Base-by-base conservation (phyloP, 176 grass and related monocot genomes). In the Neostapfia colusana region DNA sequence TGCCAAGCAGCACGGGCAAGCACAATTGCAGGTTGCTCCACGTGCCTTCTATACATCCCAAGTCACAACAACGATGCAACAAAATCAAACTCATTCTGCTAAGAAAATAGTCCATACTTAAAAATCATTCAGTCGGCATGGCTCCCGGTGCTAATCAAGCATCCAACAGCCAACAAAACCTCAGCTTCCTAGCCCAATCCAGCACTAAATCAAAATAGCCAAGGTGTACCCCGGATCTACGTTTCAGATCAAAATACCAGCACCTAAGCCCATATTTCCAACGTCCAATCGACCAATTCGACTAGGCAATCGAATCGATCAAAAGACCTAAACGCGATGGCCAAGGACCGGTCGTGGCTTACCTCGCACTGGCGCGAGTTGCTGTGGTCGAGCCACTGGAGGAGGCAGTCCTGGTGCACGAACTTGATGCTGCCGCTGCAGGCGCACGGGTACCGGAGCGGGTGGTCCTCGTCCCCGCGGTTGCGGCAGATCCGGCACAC, bases 401-500 rank as follows among this genome's bases (percentile, higher is more conserved):
- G 86, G 74, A 99, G 96, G 92, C 96, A 99, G 39, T 99, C 96
- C 87, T 99, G 96, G 81, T 99, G 96, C 34, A 99, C 96, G 87
- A 80, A 99, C 74, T 99, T 99, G 72, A 99, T 99, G 74, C 96
- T 99, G 17, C 96, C 96, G 75, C 96, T 99, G 88, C 96, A 99
- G 23, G 96, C 96, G 89, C 96, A 99, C 5, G 96, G 96, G 55
- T 90, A 99, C 8, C 96, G 88, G 38, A 99, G 92, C 67, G 92
- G 96, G 66, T 95, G 90, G 17, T 90, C 89, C 23, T 84, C 75
- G 53, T 95, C 92, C 39, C 96, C 96, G 18, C 85, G 96, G 88
- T 99, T 99, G 74, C 96, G 96, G 84, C 96, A 99, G 92, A 99
- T 99, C 96, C 96, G 91, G 86, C 96, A 99, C 50, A 99, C 96